These are phyloP conservation scores for Stygiomarasmius scandens DNA, from an alignment of 1,284 basidiomycete species.

Conservation along the genomic window DNA sequence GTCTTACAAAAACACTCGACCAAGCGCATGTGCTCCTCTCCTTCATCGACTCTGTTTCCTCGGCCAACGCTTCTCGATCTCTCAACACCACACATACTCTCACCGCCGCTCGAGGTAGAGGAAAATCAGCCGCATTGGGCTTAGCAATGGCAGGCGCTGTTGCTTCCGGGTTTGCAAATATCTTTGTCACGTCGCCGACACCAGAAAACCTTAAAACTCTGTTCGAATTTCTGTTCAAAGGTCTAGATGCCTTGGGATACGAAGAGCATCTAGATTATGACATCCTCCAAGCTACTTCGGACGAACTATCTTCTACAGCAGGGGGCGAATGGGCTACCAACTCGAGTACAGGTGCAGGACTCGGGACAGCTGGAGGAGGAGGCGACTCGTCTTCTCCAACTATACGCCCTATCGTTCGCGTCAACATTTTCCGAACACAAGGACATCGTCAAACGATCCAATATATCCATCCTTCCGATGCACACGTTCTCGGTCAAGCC, in stretches of 20 bases:
- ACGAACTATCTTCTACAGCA: background rate
- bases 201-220: constrained; percentile 97
- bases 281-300: constrained; percentile 89
- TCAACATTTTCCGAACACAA: constrained; percentile 82
- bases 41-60: constrained; percentile 83
- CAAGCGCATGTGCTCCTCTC: constrained; percentile 92
- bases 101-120: constrained; percentile 93
- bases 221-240: constrained; percentile 99
- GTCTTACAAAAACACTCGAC: constrained; percentile 92
- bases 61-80: constrained; percentile 71
- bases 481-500: constrained; percentile 96
- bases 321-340: constrained; percentile 5
- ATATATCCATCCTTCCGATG: constrained; percentile 98
- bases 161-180: constrained; percentile 95
- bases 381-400: constrained; percentile 70
- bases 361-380: too few relatives aligned
- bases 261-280: constrained; percentile 99
- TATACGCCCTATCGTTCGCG: constrained; percentile 94
- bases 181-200: constrained; percentile 97
- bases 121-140: constrained; percentile 96
- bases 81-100: constrained; percentile 94
- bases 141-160: constrained; percentile 93
- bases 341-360: background rate
- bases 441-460: constrained; percentile 94
- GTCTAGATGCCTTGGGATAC: constrained; percentile 92